Percentiles rank a stretch among this genome's conserved stretches.
These are phyloP conservation scores for Nannizziopsis barbatae DNA, from an alignment of 2,329 filamentous ascomycete species.

Conservation along the genomic window DNA sequence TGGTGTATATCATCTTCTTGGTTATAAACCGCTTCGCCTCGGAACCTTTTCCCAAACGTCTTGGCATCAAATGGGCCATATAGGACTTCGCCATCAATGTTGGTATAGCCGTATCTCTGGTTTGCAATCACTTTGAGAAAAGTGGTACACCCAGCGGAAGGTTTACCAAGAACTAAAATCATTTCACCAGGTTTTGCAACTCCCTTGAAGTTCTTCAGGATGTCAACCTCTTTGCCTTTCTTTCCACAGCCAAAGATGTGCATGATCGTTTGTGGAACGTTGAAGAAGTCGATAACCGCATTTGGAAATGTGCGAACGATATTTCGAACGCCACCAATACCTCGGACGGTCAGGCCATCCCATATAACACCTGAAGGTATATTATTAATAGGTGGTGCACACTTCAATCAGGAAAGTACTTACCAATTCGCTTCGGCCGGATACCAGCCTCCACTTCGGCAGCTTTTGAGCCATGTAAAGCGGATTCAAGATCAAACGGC, in stretches of 20 bases:
- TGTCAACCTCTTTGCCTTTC: slow-evolving; percentile 59
- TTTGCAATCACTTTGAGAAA: slow-evolving; percentile 76
- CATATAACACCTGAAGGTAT: slow-evolving; percentile 52
- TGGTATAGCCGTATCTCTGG: slow-evolving; percentile 65
- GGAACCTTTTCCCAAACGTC: slow-evolving; percentile 59
- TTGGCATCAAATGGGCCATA: slow-evolving; percentile 64
- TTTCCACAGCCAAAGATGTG: slow-evolving; percentile 53
- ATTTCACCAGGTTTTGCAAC: slow-evolving; percentile 74
- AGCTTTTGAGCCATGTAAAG: slow-evolving; percentile 58
- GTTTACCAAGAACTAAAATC: slow-evolving; percentile 69
- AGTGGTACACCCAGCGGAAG: slow-evolving; percentile 64
- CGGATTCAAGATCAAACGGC: slow-evolving; percentile 63
- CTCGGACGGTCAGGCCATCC: slow-evolving; percentile 65
- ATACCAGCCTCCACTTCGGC: slow-evolving; percentile 69
- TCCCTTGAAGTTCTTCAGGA: slow-evolving; percentile 53
- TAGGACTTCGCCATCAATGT: slow-evolving; percentile 56
- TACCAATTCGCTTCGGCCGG: slow-evolving; percentile 61
- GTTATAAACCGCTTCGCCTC: slow-evolving; percentile 76
- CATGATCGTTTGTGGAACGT: slow-evolving; percentile 56
- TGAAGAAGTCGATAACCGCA: slow-evolving; percentile 65
- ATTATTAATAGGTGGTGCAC: slow-evolving; percentile 3
- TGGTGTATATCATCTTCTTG: slow-evolving; percentile 79
- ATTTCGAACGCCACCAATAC: slow-evolving; percentile 62
- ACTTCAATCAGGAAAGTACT: slow-evolving; percentile 8
- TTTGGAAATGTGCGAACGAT: slow-evolving; percentile 66